Base-by-base conservation (phyloP, 2,329 filamentous ascomycete species). In the Curvularia sp. region DNA sequence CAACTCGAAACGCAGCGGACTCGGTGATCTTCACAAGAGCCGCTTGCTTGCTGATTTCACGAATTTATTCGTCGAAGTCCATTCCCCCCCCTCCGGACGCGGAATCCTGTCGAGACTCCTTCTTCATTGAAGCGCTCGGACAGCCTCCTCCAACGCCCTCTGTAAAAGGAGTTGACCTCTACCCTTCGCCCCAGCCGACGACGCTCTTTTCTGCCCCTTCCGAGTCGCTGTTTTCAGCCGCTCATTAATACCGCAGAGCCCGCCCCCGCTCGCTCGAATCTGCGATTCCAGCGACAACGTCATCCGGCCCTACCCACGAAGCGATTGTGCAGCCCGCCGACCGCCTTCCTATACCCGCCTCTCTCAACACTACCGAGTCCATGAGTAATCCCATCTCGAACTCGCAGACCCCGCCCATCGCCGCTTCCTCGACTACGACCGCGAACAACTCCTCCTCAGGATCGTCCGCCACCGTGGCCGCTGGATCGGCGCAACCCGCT, bases 381-480 rank as follows among this genome's bases (percentile, higher is more conserved):
- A 87, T 88, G 86, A 87, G 81, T 80, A 86, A 84, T 82, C 83
- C 83, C 78, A 80, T 80, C 76, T 78, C 82, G 76, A 78, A 80
- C 76, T 79, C 80, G 79, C 80, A 76, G 61, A 77, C 73, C 68
- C 81, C 81, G 74, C 77, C 80, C 65, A 80, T 77, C 75, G 75
- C 72, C 73, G 79, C 81, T 79, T 79, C 80, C 76, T 72, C 74
- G 68, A 73, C 80, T 74, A 79, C 78, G 75, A 75, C 79, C 72
- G 77, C 80, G 77, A 77, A 81, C 67, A 75, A 77, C 69, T 78
- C 80, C 72, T 74, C 76, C 61, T 75, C 81, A 77, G 81, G 81
- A 77, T 80, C 81, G 79, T 78, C 82, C 69, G 79, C 84, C 71
- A 74, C 67, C 73, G 72, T 76, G 73, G 74, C 74, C 68, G 80